Evolutionary conservation across 2,329 filamentous ascomycete genomes (phyloP).

Genomic region (Emergomyces africanus): DNA sequence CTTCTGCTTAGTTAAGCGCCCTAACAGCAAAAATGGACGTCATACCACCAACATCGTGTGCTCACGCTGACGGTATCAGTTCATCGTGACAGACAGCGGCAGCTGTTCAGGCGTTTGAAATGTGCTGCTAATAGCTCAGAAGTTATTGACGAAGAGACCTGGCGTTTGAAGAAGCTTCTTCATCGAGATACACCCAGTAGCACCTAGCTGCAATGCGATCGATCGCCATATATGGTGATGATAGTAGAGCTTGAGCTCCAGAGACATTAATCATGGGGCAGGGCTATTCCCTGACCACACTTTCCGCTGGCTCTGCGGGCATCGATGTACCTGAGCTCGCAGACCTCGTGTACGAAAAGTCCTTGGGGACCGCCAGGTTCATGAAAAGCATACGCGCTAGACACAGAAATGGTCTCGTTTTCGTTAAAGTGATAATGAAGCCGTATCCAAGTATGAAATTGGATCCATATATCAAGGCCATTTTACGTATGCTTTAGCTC

Average conservation of each 20-base stretch:
- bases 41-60: neutral
- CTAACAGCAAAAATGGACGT: neutral
- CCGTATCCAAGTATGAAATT: slow-evolving; percentile 73
- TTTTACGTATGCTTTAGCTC: slow-evolving; percentile 48
- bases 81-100: neutral
- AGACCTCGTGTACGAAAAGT: slow-evolving; percentile 84
- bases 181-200: neutral
- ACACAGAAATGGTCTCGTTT: slow-evolving; percentile 78
- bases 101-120: neutral
- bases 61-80: neutral
- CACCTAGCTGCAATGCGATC: neutral
- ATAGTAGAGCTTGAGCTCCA: neutral
- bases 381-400: slow-evolving; percentile 93
- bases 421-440: slow-evolving; percentile 92
- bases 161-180: neutral
- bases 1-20: neutral
- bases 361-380: slow-evolving; percentile 80
- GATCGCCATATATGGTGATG: neutral
- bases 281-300: slow-evolving; percentile 85
- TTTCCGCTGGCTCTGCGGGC: slow-evolving; percentile 79
- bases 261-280: slow-evolving; percentile 71
- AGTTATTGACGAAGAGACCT: neutral
- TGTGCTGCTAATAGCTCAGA: neutral
- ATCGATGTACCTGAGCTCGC: slow-evolving; percentile 89
- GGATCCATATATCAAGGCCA: slow-evolving; percentile 61